Evolutionary conservation across 108 stramenopile species (phyloP), one percentile per base, ranked within the genome.

Genomic region (Bacterosira constricta): DNA sequence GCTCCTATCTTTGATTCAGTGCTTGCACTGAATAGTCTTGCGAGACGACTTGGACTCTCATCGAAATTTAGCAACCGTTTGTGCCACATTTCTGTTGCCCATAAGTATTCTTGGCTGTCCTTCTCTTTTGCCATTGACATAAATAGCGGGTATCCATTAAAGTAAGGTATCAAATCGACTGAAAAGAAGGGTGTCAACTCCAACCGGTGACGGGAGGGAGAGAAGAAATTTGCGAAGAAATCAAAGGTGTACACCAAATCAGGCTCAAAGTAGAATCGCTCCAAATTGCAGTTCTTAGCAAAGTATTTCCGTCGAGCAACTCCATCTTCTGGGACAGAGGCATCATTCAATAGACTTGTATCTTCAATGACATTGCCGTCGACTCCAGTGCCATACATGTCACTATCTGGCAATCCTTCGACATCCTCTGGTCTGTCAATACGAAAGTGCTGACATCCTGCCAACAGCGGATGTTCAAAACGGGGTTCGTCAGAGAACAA

Each of bases 61-160:
- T 80, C 67, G 32, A 42, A 73, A 18, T 73, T 47, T 15, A 78
- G 45, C 20, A 82, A 50, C n/a, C 76, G 29, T 30, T 66, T 63
- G 26, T 77, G 70, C 81, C 81, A 82, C 2, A 77, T 46, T 34
- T 82, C 81, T 27, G 75, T 82, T 20, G 81, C 81, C 75, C 75
- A 82, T 17, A 82, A 41, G 32, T 73, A 82, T 18, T 77, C 71
- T 17, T 47, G 63, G 20, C 30, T 73, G 42, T 30, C 37, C 26
- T 73, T 82, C 11, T 59, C 63, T 60, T 77, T 82, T 47, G 81
- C 81, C 76, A 82, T 77, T 31, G 81, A 68, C 61, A 82, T 59
- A 21, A 82, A 77, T 21, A 82, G 46, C 1, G 81, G 81, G 7
- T 65, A 77, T 12, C 81, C 81, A 39, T 77, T 82, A 70, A 82